Evolutionary conservation across 1,139 yeast genomes (phyloP).

Genomic region (Suhomyces bolitotheri): DNA sequence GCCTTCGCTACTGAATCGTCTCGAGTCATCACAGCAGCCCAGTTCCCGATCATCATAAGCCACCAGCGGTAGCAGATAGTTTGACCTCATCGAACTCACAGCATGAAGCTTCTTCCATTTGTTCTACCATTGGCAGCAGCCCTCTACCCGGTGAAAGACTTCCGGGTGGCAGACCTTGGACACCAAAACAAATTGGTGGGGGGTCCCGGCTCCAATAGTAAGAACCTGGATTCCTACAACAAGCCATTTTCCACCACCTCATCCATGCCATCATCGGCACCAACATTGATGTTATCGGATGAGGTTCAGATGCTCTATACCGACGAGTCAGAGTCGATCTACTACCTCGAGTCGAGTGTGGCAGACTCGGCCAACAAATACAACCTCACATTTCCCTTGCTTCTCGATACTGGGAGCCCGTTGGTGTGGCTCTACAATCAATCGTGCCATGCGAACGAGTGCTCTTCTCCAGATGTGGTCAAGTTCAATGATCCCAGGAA

Average conservation of each 20-base stretch:
- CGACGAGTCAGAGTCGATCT: constrained; percentile 30
- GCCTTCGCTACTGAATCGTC: constrained; percentile 1
- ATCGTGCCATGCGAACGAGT: constrained; percentile 48
- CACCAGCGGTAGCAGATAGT: too few relatives aligned
- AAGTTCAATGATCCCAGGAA: constrained; percentile 24
- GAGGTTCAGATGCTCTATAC: constrained; percentile 28
- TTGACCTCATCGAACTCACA: not conserved
- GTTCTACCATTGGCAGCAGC: constrained; percentile 3
- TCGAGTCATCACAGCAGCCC: not conserved
- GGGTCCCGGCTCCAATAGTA: not conserved
- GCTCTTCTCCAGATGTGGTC: constrained; percentile 27
- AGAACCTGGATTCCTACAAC: not conserved
- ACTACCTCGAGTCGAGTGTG: constrained; percentile 24
- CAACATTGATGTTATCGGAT: constrained; percentile 22
- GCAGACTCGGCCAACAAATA: constrained; percentile 17
- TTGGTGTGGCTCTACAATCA: constrained; percentile 63
- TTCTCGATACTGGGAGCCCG: constrained; percentile 68
- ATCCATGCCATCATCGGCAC: constrained; percentile 15
- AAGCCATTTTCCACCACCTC: constrained; percentile 1
- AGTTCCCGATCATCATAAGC: not conserved
- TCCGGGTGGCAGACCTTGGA: constrained; percentile 6
- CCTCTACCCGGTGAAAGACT: constrained; percentile 8
- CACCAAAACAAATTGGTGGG: not conserved
- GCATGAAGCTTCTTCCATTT: constrained; percentile 3
- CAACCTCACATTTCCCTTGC: constrained; percentile 43